These are phyloP conservation scores for Apophysomyces variabilis DNA, from an alignment of 371 early-diverging fungal species.

Conservation along the genomic window DNA sequence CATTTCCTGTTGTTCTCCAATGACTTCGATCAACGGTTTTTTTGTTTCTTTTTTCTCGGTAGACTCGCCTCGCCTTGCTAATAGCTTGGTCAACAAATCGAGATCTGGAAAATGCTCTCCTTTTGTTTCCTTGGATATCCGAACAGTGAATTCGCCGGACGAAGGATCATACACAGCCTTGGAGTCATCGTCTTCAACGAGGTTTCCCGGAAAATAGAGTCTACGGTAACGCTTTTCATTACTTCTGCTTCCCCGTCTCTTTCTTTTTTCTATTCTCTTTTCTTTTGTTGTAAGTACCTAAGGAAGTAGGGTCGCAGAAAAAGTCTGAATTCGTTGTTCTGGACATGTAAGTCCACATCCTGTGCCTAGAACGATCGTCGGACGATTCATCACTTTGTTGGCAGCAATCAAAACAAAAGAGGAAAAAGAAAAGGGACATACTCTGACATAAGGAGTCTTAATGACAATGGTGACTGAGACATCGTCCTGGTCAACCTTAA, in stretches of 20 bases:
- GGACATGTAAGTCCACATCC: constrained; percentile 81
- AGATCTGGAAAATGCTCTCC: constrained; percentile 88
- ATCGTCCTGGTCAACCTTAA: constrained; percentile 81
- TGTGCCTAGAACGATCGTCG: constrained; percentile 60
- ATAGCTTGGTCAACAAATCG: constrained; percentile 82
- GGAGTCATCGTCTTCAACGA: constrained; percentile 89
- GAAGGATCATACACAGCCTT: constrained; percentile 82
- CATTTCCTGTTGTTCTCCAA: constrained; percentile 41
- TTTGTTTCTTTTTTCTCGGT: constrained; percentile 30
- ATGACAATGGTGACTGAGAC: constrained; percentile 73
- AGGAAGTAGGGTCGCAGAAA: constrained; percentile 82
- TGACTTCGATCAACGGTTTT: constrained; percentile 71
- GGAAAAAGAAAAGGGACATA: constrained; percentile 26
- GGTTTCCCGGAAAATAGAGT: constrained; percentile 79
- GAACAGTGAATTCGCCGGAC: constrained; percentile 74
- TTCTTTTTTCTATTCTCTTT: too few species aligned
- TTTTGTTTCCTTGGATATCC: constrained; percentile 76
- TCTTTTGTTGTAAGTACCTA: constrained; percentile 46
- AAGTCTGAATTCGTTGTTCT: constrained; percentile 79
- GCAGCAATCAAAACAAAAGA: not conserved
- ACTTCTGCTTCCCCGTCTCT: too few species aligned
- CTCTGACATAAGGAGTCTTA: constrained; percentile 85
- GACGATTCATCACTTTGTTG: constrained; percentile 1
- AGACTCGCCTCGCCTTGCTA: constrained; percentile 69
- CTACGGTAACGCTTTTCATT: constrained; percentile 37